Conservation (phyloP, 192 early-diverging fungal genomes). For the Backusella macrospora region DNA sequence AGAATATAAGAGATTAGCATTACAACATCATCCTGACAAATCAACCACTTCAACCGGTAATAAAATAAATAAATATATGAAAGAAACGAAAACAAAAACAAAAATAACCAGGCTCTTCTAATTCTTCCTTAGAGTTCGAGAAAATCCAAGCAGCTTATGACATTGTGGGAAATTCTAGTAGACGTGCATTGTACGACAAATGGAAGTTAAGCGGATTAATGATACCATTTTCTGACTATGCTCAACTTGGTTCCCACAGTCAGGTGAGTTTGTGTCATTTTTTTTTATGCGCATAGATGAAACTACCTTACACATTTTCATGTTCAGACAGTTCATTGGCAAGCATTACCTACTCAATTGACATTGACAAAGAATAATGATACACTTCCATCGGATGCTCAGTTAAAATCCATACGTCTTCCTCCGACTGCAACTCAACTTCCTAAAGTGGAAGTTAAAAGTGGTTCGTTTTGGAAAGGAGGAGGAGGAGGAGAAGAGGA, state of each 20-base stretch:
- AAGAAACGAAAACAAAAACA: neutral
- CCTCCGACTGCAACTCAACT: conserved; percentile 12
- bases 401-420: conserved; percentile 11
- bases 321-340: conserved; percentile 38
- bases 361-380: conserved; percentile 3
- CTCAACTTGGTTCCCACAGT: conserved; percentile 27
- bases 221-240: conserved; percentile 35
- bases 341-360: conserved; percentile 28
- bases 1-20: conserved; percentile 34
- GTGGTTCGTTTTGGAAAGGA: conserved; percentile 18
- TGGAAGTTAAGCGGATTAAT: conserved; percentile 27
- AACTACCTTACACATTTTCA: neutral
- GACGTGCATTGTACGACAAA: conserved; percentile 34
- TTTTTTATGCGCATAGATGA: neutral
- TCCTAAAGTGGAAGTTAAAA: conserved; percentile 15
- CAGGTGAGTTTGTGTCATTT: conserved; percentile 23
- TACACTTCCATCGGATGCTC: neutral
- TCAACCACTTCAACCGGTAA: neutral
- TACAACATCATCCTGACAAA: conserved; percentile 39
- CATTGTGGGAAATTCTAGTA: conserved; percentile 25
- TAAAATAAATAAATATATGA: neutral
- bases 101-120: neutral
- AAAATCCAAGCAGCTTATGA: conserved; percentile 35
- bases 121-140: conserved; percentile 5
- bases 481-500: neutral